Conservation (phyloP, 2,329 filamentous ascomycete genomes). For the Dissoconium aciculare region DNA sequence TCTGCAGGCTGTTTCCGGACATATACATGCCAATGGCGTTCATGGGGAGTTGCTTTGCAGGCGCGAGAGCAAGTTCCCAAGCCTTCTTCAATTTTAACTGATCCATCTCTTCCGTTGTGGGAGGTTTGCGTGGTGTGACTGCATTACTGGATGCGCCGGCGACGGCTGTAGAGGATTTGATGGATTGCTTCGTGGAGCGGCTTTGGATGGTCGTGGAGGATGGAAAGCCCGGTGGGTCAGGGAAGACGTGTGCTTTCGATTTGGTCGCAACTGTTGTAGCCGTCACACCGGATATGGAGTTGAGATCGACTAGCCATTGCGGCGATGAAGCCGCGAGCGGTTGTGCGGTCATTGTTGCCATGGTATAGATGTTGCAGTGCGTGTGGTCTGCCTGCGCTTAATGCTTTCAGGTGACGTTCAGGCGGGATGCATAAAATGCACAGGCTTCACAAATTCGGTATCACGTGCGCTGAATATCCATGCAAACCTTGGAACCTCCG, state of each 20-base stretch:
- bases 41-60: constrained; percentile 91
- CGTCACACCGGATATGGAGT: constrained; percentile 50
- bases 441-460: too few relatives aligned
- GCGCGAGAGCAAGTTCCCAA: constrained; percentile 90
- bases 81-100: constrained; percentile 95
- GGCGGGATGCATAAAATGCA: too few relatives aligned
- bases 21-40: constrained; percentile 99
- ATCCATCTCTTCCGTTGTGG: constrained; percentile 75
- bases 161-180: constrained; percentile 9
- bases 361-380: too few relatives aligned
- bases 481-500: too few relatives aligned
- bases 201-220: constrained; percentile 22
- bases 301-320: constrained; percentile 71
- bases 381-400: too few relatives aligned
- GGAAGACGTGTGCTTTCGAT: constrained; percentile 51
- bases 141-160: constrained; percentile 8
- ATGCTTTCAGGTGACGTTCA: too few relatives aligned
- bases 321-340: too few relatives aligned
- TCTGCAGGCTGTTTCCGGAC: constrained; percentile 95
- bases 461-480: too few relatives aligned
- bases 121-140: constrained; percentile 45
- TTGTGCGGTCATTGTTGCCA: too few relatives aligned
- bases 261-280: too few relatives aligned
- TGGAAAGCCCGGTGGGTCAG: constrained; percentile 78
- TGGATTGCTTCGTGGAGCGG: constrained; percentile 10